A percentile compares a stretch with the other conserved stretches of the same genome.
Conservation (phyloP, 148 eudicot species). For the Fagopyrum tataricum region DNA sequence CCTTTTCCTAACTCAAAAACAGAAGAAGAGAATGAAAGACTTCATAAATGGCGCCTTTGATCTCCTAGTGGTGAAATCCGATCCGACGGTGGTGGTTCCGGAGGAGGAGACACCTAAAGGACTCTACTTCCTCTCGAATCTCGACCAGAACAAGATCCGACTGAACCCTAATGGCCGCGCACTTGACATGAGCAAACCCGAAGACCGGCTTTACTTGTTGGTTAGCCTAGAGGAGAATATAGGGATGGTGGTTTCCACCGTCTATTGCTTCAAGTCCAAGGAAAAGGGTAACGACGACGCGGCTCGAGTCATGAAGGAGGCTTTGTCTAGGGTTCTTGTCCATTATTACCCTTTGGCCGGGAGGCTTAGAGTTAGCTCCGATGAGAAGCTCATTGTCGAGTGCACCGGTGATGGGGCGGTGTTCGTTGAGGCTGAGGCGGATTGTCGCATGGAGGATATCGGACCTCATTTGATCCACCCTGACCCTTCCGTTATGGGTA, state of each 20-base stretch:
- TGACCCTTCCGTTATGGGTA: slow-evolving; percentile 33
- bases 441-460: slow-evolving; percentile 31
- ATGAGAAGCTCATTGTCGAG: slow-evolving; percentile 41
- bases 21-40: not conserved
- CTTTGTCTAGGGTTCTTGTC: slow-evolving; percentile 39
- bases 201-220: slow-evolving; percentile 2
- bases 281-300: slow-evolving; percentile 35
- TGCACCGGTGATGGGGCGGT: slow-evolving; percentile 40
- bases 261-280: slow-evolving; percentile 32
- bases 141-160: slow-evolving; percentile 34
- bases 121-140: slow-evolving; percentile 32
- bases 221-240: slow-evolving; percentile 18
- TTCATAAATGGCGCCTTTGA: not conserved
- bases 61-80: slow-evolving; percentile 3
- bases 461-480: slow-evolving; percentile 33
- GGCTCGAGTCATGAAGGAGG: slow-evolving; percentile 19
- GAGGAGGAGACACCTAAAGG: slow-evolving; percentile 34
- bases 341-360: slow-evolving; percentile 50
- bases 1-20: not conserved
- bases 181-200: not conserved
- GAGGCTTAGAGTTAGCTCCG: slow-evolving; percentile 31
- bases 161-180: not conserved
- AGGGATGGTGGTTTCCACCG: slow-evolving; percentile 35
- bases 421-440: slow-evolving; percentile 47
- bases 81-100: slow-evolving; percentile 31